These are phyloP conservation scores for Stachybotrys echinatus DNA, from an alignment of 2,329 filamentous ascomycete species.

Conservation along the genomic window DNA sequence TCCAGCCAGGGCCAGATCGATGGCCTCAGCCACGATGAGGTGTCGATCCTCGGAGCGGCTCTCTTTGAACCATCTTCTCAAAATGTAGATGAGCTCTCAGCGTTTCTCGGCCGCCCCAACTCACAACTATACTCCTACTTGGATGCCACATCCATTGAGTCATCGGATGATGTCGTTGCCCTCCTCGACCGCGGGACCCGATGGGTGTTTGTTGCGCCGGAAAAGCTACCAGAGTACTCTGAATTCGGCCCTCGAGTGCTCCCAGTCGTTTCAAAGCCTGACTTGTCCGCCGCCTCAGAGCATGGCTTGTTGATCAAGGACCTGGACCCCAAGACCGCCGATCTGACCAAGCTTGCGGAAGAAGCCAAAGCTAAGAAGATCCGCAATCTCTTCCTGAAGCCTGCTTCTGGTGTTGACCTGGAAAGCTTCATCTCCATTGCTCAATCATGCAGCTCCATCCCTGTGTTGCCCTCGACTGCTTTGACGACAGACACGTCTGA, in stretches of 20 bases:
- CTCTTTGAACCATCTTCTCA: slow-evolving; percentile 51
- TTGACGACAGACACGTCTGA: slow-evolving; percentile 66
- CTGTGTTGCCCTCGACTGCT: slow-evolving; percentile 65
- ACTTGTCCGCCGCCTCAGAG: slow-evolving; percentile 39
- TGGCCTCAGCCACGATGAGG: slow-evolving; percentile 51
- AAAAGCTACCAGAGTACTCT: slow-evolving; percentile 56
- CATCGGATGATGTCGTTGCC: slow-evolving; percentile 67
- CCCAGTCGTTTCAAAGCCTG: slow-evolving; percentile 41
- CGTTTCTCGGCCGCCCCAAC: slow-evolving; percentile 44
- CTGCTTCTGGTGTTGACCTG: slow-evolving; percentile 39
- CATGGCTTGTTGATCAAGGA: slow-evolving; percentile 47
- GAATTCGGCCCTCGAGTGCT: slow-evolving; percentile 53
- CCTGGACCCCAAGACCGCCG: slow-evolving; percentile 39
- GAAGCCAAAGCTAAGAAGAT: slow-evolving; percentile 40
- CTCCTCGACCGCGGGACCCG: slow-evolving; percentile 81
- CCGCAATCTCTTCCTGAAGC: slow-evolving; percentile 45
- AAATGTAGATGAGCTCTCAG: slow-evolving; percentile 38
- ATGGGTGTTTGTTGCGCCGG: slow-evolving; percentile 74
- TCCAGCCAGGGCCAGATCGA: slow-evolving; percentile 41
- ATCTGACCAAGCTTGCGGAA: slow-evolving; percentile 37
- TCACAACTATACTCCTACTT: slow-evolving; percentile 62
- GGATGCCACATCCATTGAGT: slow-evolving; percentile 66
- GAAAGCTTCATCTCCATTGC: slow-evolving; percentile 41
- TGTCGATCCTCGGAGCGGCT: slow-evolving; percentile 53
- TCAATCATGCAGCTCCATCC: slow-evolving; percentile 53